Evolutionary conservation across 1,284 basidiomycete species (phyloP), one percentile per base, ranked within the genome.

Genomic region (Albatrellus sp.): DNA sequence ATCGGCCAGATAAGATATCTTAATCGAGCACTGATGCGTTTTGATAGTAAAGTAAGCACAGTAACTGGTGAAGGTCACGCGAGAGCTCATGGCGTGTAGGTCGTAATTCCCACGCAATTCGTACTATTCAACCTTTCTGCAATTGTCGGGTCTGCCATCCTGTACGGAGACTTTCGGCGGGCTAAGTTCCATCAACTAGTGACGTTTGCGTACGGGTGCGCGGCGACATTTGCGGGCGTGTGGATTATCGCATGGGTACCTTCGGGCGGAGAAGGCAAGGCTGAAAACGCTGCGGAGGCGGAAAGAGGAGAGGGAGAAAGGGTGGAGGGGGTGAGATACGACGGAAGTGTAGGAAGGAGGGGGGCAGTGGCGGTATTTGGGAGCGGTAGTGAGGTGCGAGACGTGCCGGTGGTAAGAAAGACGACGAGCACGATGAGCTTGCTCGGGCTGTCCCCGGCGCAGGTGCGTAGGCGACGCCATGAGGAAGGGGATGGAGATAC

Each of bases 91-190:
- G n/a, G 41, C 40, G 20, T 48, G 39, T 57, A 90, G 83, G 76
- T 84, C 43, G 91, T 94, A 30, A 90, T 94, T 49, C 94, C 94
- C 2, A 83, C 84, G 11, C 93, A 97, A 67, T 98, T 97, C 60
- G 91, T 96, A 35, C 72, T 94, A 48, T 89, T 88, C 62, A 88
- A 80, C 38, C 67, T 91, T 16, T 85, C 82, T 35, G 90, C 90
- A 3, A 94, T 98, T 52, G 68, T 90, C 38, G 93, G 93, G 19
- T 92, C 89, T 3, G 90, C 91, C 0, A 85, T 98, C 16, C 73
- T 98, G 2, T 98, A 94, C 58, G 83, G 89, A 30, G 94, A 98
- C 61, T 97, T 98, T 64, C 73, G 79, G 50, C 76, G 74, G 48
- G 78, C 86, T 11, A 72, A 74, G 11, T 82, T 90, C 58, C 84